A percentile compares a stretch with the other conserved stretches of the same genome.
Evolutionary conservation across 2,329 filamentous ascomycete genomes (phyloP).

Genomic region (Fulvia fulva): DNA sequence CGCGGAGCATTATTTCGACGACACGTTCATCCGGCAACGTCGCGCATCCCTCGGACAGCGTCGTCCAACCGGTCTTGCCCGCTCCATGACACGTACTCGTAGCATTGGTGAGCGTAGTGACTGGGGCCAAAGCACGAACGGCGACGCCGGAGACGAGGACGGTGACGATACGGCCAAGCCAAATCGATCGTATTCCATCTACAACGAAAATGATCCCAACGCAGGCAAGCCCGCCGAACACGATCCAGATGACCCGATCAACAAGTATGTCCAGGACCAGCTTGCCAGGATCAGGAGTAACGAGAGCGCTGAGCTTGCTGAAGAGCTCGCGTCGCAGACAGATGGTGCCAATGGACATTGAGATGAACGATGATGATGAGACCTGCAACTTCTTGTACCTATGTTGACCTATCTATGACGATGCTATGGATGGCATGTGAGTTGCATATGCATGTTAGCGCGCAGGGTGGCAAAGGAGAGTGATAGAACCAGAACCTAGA

Average conservation of each 20-base stretch:
- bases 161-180: slow-evolving; percentile 31
- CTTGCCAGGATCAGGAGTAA: slow-evolving; percentile 67
- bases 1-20: slow-evolving; percentile 93
- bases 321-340: slow-evolving; percentile 59
- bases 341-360: slow-evolving; percentile 25
- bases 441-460: not conserved
- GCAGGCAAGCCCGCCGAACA: slow-evolving; percentile 29
- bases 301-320: slow-evolving; percentile 51
- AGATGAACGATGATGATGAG: not conserved
- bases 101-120: slow-evolving; percentile 83
- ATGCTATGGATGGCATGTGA: not conserved
- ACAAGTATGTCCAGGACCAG: slow-evolving; percentile 77
- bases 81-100: slow-evolving; percentile 43
- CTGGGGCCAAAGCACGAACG: slow-evolving; percentile 46
- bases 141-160: slow-evolving; percentile 34
- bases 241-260: slow-evolving; percentile 58
- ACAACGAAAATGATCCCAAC: slow-evolving; percentile 46
- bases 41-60: slow-evolving; percentile 47
- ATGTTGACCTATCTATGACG: not conserved
- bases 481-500: not conserved
- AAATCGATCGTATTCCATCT: slow-evolving; percentile 45
- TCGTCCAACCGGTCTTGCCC: slow-evolving; percentile 61
- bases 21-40: slow-evolving; percentile 65
- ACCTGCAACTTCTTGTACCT: slow-evolving; percentile 4
- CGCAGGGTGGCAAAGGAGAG: not conserved